phyloP scores from a whole-genome alignment of 306 rosid genomes.

The Cajanus cajan region DNA sequence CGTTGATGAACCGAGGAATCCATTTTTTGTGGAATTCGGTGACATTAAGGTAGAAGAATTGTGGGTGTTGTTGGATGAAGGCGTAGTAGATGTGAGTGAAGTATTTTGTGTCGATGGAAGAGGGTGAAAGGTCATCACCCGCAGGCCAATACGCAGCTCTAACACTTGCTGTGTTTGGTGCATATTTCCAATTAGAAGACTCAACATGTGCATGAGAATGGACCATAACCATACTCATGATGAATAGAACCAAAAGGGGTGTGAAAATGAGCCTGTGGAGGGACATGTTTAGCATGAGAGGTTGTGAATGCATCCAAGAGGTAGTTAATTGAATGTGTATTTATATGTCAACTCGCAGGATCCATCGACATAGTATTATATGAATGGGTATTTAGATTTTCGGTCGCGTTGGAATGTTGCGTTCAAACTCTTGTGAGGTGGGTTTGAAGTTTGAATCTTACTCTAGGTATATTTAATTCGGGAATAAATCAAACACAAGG shows the following conservation, averaged over 20 bases:
- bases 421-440: not conserved
- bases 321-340: not conserved
- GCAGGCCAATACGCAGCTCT: constrained; percentile 84
- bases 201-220: not conserved
- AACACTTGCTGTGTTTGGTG: constrained; percentile 30
- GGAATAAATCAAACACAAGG: constrained; percentile 19
- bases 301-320: not conserved
- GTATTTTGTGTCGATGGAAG: constrained; percentile 51
- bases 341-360: not conserved
- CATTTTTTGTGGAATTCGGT: constrained; percentile 31
- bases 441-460: constrained; percentile 1
- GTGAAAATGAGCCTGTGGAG: not conserved
- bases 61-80: constrained; percentile 50
- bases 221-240: not conserved
- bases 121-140: constrained; percentile 35
- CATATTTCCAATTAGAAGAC: not conserved
- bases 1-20: constrained; percentile 42
- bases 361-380: not conserved
- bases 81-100: constrained; percentile 81
- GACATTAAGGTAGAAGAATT: constrained; percentile 42
- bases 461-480: not conserved
- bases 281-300: constrained; percentile 25
- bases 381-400: not conserved
- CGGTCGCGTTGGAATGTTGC: constrained; percentile 8
- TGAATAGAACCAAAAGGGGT: constrained; percentile 28